Conservation (phyloP, 148 eudicot genomes). For the Polygonum maritimum region DNA sequence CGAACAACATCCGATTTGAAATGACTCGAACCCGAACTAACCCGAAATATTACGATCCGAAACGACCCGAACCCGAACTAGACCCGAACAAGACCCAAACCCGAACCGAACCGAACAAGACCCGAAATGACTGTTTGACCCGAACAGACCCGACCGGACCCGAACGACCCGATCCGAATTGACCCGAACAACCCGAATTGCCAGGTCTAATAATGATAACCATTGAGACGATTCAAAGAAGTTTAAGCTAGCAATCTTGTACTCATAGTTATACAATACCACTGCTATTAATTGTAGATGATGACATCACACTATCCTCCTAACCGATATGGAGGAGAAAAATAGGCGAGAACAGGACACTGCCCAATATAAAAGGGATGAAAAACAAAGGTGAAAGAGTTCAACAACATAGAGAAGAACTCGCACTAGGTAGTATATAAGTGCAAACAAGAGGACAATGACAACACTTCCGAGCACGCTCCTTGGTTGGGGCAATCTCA, state of each 20-base stretch:
- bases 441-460: background rate
- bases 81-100: too few relatives aligned
- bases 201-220: background rate
- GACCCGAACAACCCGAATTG: too few relatives aligned
- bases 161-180: too few relatives aligned
- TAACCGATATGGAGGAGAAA: background rate
- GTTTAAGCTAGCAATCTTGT: background rate
- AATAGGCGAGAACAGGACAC: background rate
- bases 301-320: background rate
- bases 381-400: background rate
- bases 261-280: background rate
- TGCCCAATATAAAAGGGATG: background rate
- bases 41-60: too few relatives aligned
- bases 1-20: too few relatives aligned
- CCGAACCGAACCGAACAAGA: too few relatives aligned
- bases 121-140: too few relatives aligned
- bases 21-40: too few relatives aligned
- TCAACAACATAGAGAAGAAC: background rate
- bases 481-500: background rate
- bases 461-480: slow-evolving; percentile 1
- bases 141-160: too few relatives aligned
- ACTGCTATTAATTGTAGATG: background rate
- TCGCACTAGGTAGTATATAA: background rate
- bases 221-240: background rate
- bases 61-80: too few relatives aligned